Conservation (phyloP, 2,329 filamentous ascomycete species). For the Pseudocercospora cruenta region DNA sequence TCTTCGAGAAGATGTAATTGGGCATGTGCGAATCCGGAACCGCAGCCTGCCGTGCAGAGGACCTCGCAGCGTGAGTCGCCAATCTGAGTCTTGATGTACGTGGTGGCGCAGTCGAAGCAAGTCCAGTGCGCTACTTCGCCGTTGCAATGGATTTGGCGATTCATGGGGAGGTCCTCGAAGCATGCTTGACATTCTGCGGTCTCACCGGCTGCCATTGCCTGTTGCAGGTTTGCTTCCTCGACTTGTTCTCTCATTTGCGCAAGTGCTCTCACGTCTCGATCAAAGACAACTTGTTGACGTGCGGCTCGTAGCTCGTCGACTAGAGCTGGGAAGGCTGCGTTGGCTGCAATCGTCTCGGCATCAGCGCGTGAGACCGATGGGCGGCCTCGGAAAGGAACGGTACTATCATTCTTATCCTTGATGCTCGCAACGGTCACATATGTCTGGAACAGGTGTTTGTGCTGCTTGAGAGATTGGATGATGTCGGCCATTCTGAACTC, state of each 20-base stretch:
- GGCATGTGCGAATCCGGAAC: conserved; percentile 60
- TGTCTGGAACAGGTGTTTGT: conserved; percentile 44
- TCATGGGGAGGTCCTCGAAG: conserved; percentile 66
- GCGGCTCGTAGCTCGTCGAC: conserved; percentile 41
- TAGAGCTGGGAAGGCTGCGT: conserved; percentile 29
- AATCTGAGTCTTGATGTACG: conserved; percentile 68
- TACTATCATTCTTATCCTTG: conserved; percentile 25
- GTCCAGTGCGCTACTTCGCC: conserved; percentile 66
- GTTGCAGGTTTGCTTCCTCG: conserved; percentile 43
- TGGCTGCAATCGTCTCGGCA: conserved; percentile 32
- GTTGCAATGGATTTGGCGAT: conserved; percentile 70
- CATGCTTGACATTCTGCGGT: conserved; percentile 69
- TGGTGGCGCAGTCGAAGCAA: conserved; percentile 68
- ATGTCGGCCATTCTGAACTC: conserved; percentile 44
- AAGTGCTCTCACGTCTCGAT: conserved; percentile 26
- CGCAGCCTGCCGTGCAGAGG: conserved; percentile 68
- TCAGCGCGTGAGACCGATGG: conserved; percentile 19
- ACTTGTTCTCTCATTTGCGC: conserved; percentile 28
- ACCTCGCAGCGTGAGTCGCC: conserved; percentile 71
- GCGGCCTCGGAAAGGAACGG: conserved; percentile 24
- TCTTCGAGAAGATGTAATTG: conserved; percentile 64
- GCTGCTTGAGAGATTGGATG: conserved; percentile 31
- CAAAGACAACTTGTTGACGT: conserved; percentile 30
- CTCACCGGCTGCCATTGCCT: conserved; percentile 48
- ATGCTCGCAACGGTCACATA: conserved; percentile 40